Evolutionary conservation across 2,329 filamentous ascomycete genomes (phyloP), one percentile per base, ranked within the genome.

Genomic region (Alternaria postmessia): DNA sequence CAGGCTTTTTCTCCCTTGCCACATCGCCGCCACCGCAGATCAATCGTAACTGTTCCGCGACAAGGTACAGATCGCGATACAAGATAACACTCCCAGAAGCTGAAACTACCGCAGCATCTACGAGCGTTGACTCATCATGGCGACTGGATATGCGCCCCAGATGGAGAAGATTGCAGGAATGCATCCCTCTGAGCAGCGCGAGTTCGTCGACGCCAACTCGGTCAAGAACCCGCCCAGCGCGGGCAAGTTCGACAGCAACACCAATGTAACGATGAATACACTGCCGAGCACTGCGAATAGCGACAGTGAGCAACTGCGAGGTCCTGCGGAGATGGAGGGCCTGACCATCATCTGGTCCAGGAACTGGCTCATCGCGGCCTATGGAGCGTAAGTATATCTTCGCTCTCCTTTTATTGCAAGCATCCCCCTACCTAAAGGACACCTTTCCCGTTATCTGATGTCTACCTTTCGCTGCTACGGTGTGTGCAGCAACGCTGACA

Each of bases 321-420:
- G 63, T 1, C 53, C 26, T 72, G 80, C 64, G 62, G 70, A 77
- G 38, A 77, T 81, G 38, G 77, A 83, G 59, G 80, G 79, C 24
- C 74, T 78, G 32, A 80, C 81, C 4, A 67, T 71, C 8, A 74
- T 78, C 16, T 84, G 80, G 80, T 78, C 78, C 1, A 78, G 68
- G 43, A 67, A 69, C 3, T 71, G 79, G 24, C 72, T 84, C 14
- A 70, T 80, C 8, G 51, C 70, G 18, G 80, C 79, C 18, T 84
- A 83, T 51, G 34, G 54, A 8, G 54, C 58, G 58, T 61, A 43
- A 57, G 51, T 65, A 52, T 62, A 52, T 49, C 26, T 42, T 2
- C 4, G 11, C 12, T 22, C 12, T 41, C 18, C 3, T 20, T 14
- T 14, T 41, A 7, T 11, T 22, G 30, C 28, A 4, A 3, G 4